Base-by-base conservation (phyloP, 176 grass and related monocot genomes). In the Triticum timopheevii region DNA sequence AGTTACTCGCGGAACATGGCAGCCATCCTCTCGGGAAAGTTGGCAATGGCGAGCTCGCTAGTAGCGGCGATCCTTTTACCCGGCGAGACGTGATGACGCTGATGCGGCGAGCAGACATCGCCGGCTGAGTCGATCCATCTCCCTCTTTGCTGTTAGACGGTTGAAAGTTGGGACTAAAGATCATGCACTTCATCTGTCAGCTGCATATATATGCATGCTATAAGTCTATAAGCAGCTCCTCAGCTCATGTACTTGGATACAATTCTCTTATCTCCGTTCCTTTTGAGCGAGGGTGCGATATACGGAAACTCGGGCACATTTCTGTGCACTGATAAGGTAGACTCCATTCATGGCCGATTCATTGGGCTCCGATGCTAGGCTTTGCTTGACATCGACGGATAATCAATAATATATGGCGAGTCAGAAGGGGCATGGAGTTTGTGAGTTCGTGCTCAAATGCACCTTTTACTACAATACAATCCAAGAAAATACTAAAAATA, bases 1-100 rank as follows among this genome's bases (percentile, higher is more conserved):
- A 90, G 78, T 82, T 81, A 19, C 36, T 82, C 40, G 27, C 24
- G 7, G 62, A 86, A 82, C 88, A 61, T 82, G 88, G 71, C 19
- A 11, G 27, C 16, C 78, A 90, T 86, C 24, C 39, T 76, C 73
- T 22, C 34, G 7, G 23, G 42, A 84, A 65, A 73, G 68, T 33
- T 31, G 5, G 45, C 61, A 24, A 7, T 2, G 9, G 17, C 28
- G 10, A 61, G 69, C 35, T 45, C 65, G 61, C 47, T 19, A 54
- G 62, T 12, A 27, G 44, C 58, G 1, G 54, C 19, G 8, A 17
- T 12, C 9, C 39, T 47, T 80, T 10, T 20, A 63, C 65, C 19
- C 39, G 2, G 44, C 13, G 28, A 62, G 27, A 12, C 10, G 13
- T 20, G 73, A 38, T 56, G 22, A 15, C 16, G 40, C 22, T 22